phyloP scores from a whole-genome alignment of 2,329 filamentous ascomycete genomes.

The Dissoconium aciculare region DNA sequence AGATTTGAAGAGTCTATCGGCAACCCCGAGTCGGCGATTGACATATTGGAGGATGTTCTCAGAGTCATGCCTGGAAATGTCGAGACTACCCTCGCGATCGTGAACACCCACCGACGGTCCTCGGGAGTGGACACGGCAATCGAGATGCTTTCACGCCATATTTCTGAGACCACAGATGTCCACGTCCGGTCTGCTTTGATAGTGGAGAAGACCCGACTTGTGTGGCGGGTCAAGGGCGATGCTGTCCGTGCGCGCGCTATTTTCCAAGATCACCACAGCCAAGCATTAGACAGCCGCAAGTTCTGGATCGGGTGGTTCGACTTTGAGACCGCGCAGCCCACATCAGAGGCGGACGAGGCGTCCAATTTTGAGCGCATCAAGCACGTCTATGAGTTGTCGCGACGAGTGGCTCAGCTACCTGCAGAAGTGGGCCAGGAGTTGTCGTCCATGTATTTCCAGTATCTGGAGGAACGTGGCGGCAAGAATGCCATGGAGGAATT shows the following conservation, averaged over 20 bases:
- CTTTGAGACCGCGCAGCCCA: constrained; percentile 77
- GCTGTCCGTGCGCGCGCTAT: constrained; percentile 68
- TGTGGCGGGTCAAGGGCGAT: constrained; percentile 72
- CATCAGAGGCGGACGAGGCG: constrained; percentile 46
- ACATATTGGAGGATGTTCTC: constrained; percentile 72
- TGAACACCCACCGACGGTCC: constrained; percentile 73
- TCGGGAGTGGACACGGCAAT: constrained; percentile 72
- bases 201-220: constrained; percentile 69
- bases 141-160: constrained; percentile 64
- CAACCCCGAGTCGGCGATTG: constrained; percentile 61
- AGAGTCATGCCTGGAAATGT: constrained; percentile 63
- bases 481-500: constrained; percentile 79
- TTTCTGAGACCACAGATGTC: constrained; percentile 31
- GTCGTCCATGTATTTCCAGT: constrained; percentile 63
- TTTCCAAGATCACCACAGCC: constrained; percentile 62
- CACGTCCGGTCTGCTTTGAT: constrained; percentile 67
- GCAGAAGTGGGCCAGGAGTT: constrained; percentile 56
- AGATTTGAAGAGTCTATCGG: constrained; percentile 83
- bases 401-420: constrained; percentile 56
- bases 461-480: constrained; percentile 67
- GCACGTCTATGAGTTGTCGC: constrained; percentile 61
- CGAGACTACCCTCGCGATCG: constrained; percentile 76
- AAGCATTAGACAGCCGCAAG: constrained; percentile 52
- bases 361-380: constrained; percentile 61
- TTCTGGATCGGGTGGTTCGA: constrained; percentile 85